Evolutionary conservation across 495 filamentous ascomycete species (phyloP), one percentile per base, ranked within the genome.

Genomic region (Pyrenula aspistea): DNA sequence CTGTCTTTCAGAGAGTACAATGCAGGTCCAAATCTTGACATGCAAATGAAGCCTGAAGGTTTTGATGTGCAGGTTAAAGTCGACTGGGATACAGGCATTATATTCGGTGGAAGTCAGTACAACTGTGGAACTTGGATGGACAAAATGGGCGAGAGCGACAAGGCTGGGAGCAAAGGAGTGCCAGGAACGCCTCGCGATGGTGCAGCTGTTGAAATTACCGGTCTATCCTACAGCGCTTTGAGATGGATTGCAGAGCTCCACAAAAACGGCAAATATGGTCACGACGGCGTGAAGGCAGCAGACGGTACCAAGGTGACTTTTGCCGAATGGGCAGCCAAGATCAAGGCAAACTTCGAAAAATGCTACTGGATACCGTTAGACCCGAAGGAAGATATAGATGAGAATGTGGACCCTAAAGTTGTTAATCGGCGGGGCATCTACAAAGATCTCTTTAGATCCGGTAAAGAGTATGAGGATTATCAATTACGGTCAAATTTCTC

Each of bases 61-160:
- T 99, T 99, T 72, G 79, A 95, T 59, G 87, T 93, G 42, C 83
- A 96, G 55, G 83, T 97, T 58, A 82, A 85, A 24, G 88, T 95
- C 12, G 91, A 97, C 65, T 97, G 93, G 94, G 77, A 81, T 11
- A 95, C 86, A 1, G 94, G 94, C 19, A 78, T 99, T 55, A 84
- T 99, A 57, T 95, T 91, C 61, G 94, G 94, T 42, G 94, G 94
- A 36, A 96, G 86, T 61, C 89, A 96, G 66, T 74, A 72, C 67
- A 99, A 99, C 65, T 99, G 94, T 63, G 94, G 94, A 55, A 99
- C 94, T 2, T 99, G 94, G 94, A 95, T 96, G 86, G 94, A 99
- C 73, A 99, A 99, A 78, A 99, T 97, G 93, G 94, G 94, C n/a
- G 94, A 99, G 69, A 95, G 89, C 56, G 80, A 87, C 56, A 88